These are phyloP conservation scores for Mycogone perniciosa DNA, from an alignment of 2,329 filamentous ascomycete species.

Conservation along the genomic window DNA sequence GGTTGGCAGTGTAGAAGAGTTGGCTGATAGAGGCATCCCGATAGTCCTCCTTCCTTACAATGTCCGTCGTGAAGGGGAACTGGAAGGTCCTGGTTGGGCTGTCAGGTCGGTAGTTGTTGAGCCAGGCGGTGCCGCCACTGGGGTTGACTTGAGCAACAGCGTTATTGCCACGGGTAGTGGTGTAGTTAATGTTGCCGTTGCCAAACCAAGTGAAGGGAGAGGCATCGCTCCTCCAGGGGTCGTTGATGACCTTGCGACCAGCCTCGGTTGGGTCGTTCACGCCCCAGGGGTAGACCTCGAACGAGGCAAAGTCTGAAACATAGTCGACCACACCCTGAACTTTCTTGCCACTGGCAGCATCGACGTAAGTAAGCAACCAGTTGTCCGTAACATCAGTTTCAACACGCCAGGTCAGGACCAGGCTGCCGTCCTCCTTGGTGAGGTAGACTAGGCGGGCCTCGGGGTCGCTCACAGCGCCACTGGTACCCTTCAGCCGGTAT, in stretches of 20 bases:
- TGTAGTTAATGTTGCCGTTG: conserved; percentile 42
- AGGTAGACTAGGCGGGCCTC: conserved; percentile 51
- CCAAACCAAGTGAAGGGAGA: conserved; percentile 50
- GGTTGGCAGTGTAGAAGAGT: conserved; percentile 55
- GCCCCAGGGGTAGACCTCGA: conserved; percentile 52
- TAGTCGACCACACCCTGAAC: conserved; percentile 52
- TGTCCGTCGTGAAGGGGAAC: conserved; percentile 34
- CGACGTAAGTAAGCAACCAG: conserved; percentile 55
- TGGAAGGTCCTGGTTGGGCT: conserved; percentile 38
- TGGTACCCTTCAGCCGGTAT: conserved; percentile 40
- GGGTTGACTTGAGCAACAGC: conserved; percentile 45
- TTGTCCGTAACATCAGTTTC: conserved; percentile 52
- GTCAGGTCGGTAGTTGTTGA: conserved; percentile 40
- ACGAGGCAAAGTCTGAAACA: conserved; percentile 45
- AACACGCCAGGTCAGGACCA: conserved; percentile 50
- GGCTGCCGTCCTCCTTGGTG: conserved; percentile 37
- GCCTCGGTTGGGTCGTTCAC: conserved; percentile 49
- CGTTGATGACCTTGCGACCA: conserved; percentile 33
- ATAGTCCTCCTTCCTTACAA: conserved; percentile 35
- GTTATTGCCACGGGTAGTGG: conserved; percentile 53
- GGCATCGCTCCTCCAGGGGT: conserved; percentile 41
- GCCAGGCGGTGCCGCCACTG: conserved; percentile 30
- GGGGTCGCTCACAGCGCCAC: conserved; percentile 45
- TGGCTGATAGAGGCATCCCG: conserved; percentile 50
- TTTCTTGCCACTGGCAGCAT: conserved; percentile 40